Percentiles rank a stretch among this genome's conserved stretches.
Evolutionary conservation across 2,329 filamentous ascomycete genomes (phyloP).

Genomic region (Epichloe gansuensis): DNA sequence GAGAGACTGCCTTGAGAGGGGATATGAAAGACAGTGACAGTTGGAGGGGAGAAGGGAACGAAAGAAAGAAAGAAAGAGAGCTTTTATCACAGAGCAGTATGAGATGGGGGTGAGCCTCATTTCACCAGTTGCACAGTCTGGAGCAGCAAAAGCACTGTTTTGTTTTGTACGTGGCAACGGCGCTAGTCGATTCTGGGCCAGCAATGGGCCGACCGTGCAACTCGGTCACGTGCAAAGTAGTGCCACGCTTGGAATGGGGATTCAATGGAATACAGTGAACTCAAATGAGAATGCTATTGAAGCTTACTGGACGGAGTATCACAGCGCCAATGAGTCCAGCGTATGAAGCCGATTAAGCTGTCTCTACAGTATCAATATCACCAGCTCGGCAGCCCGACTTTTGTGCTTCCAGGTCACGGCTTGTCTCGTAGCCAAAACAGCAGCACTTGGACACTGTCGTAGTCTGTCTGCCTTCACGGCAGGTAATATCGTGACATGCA

Average conservation of each 20-base stretch:
- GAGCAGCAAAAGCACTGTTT: no score
- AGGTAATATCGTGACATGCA: constrained; percentile 8
- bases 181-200: constrained; percentile 16
- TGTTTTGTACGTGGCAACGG: constrained; percentile 17
- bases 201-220: background rate
- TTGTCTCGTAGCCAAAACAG: background rate
- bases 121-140: constrained; percentile 9
- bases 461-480: no score
- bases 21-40: background rate
- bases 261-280: no score
- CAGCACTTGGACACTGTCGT: background rate
- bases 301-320: no score
- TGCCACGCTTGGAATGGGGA: no score
- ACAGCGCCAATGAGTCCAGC: no score
- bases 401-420: background rate
- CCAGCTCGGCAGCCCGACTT: no score
- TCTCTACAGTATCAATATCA: no score
- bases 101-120: constrained; percentile 16
- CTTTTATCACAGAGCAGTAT: constrained; percentile 7
- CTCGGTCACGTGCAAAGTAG: constrained; percentile 8
- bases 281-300: no score
- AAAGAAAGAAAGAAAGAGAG: constrained; percentile 10
- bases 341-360: no score
- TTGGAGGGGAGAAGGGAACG: background rate
- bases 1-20: background rate